A percentile compares a stretch with the other conserved stretches of the same genome.
phyloP scores from a whole-genome alignment of 129 eudicot genomes.

The Silybum marianum region DNA sequence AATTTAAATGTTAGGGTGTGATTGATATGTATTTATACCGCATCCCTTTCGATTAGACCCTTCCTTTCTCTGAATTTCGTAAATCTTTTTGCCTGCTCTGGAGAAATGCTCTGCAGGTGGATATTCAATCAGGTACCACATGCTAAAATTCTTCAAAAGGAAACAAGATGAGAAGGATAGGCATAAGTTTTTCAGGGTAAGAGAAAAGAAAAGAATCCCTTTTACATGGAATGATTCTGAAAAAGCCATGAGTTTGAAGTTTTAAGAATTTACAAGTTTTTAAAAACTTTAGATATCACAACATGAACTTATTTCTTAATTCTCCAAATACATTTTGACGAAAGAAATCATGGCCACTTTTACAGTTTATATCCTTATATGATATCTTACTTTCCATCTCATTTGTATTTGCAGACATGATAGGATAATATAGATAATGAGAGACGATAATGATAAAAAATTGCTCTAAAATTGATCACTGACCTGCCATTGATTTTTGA shows the following conservation, averaged over 20 bases:
- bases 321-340: background rate
- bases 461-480: constrained; percentile 12
- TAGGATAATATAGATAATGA: background rate
- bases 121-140: background rate
- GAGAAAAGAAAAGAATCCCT: no score
- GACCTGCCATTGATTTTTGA: constrained; percentile 87
- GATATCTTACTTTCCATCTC: background rate
- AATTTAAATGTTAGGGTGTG: constrained; percentile 3
- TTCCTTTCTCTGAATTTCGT: constrained; percentile 79
- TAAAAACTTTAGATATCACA: background rate
- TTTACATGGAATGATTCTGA: background rate
- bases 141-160: no score
- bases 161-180: background rate
- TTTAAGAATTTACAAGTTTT: background rate
- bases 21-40: constrained; percentile 40
- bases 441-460: background rate
- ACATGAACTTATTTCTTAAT: background rate
- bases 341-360: background rate
- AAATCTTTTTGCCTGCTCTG: constrained; percentile 69
- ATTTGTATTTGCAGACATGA: background rate
- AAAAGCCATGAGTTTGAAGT: background rate
- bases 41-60: constrained; percentile 81
- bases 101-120: constrained; percentile 58
- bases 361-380: background rate
- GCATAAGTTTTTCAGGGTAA: background rate